A percentile compares a stretch with the other conserved stretches of the same genome.
Conservation (phyloP, 129 eudicot species). For the Saposhnikovia divaricata region DNA sequence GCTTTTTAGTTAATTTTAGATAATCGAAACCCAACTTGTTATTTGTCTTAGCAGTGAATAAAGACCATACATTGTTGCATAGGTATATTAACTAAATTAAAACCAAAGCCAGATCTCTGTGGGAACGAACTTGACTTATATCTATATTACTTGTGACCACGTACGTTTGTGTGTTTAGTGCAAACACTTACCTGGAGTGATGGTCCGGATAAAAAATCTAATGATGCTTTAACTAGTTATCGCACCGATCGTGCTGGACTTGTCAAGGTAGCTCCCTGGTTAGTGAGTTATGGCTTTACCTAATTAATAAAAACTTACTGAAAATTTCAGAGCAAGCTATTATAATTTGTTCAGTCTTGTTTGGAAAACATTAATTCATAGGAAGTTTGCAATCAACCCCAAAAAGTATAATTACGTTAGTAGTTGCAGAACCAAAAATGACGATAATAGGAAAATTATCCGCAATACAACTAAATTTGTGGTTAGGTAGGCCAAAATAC, state of each 20-base stretch:
- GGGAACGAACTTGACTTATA: no score
- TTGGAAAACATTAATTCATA: not conserved
- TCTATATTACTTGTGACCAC: no score
- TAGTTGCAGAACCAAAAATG: not conserved
- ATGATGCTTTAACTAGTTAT: constrained; percentile 23
- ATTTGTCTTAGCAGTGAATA: no score
- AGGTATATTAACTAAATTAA: no score
- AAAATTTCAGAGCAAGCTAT: not conserved
- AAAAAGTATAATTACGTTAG: not conserved
- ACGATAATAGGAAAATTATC: not conserved
- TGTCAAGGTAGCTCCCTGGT: constrained; percentile 56
- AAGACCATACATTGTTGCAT: no score
- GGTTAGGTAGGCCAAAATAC: not conserved
- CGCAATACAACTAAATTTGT: not conserved
- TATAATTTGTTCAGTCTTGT: not conserved
- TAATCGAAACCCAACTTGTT: no score
- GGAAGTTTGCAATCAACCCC: not conserved
- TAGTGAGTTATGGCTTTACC: not conserved
- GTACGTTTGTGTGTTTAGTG: no score
- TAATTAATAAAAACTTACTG: not conserved
- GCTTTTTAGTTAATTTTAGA: no score
- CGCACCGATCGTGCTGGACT: constrained; percentile 56
- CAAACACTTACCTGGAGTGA: constrained; percentile 44
- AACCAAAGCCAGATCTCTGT: no score
- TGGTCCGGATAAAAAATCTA: constrained; percentile 38